Evolutionary conservation across 768 basidiomycete genomes (phyloP).

Genomic region (Trametes punicea): DNA sequence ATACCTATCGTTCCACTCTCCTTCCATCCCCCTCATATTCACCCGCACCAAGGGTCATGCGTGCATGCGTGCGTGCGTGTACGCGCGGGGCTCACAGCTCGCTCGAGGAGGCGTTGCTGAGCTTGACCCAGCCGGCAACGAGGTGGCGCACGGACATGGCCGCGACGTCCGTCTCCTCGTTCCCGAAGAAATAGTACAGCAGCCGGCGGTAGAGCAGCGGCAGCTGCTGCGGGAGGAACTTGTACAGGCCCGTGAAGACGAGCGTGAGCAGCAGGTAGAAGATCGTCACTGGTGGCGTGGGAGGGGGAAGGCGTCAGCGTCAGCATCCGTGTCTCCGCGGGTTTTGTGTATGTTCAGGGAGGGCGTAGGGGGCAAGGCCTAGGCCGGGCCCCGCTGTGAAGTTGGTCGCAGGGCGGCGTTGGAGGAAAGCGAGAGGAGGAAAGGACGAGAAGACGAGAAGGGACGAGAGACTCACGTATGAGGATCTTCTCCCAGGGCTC

Average conservation of each 20-base stretch:
- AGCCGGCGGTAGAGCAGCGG: conserved; percentile 46
- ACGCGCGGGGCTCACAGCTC: not conserved
- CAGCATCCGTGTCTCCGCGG: not conserved
- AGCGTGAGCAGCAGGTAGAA: conserved; percentile 40
- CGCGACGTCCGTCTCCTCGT: conserved; percentile 29
- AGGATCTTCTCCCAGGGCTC: conserved; percentile 70
- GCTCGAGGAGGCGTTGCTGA: not conserved
- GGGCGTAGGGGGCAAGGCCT: too few relatives aligned
- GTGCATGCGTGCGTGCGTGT: not conserved
- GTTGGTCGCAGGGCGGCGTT: too few relatives aligned
- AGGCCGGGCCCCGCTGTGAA: too few relatives aligned
- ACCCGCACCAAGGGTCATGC: not conserved
- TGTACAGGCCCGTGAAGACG: conserved; percentile 48
- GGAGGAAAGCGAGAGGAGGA: not conserved
- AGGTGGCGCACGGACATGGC: conserved; percentile 1
- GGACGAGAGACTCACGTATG: conserved; percentile 42
- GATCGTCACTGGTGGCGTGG: conserved; percentile 35
- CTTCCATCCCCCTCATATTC: not conserved
- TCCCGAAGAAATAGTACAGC: conserved; percentile 59
- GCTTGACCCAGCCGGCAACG: conserved; percentile 5
- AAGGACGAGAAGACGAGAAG: not conserved
- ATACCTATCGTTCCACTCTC: not conserved
- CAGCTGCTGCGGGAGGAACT: conserved; percentile 54
- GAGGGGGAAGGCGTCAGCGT: not conserved
- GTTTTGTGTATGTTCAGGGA: not conserved